Percentiles rank a stretch among this genome's conserved stretches.
phyloP scores from a whole-genome alignment of 2,329 filamentous ascomycete genomes.

The Penicillium palitans region DNA sequence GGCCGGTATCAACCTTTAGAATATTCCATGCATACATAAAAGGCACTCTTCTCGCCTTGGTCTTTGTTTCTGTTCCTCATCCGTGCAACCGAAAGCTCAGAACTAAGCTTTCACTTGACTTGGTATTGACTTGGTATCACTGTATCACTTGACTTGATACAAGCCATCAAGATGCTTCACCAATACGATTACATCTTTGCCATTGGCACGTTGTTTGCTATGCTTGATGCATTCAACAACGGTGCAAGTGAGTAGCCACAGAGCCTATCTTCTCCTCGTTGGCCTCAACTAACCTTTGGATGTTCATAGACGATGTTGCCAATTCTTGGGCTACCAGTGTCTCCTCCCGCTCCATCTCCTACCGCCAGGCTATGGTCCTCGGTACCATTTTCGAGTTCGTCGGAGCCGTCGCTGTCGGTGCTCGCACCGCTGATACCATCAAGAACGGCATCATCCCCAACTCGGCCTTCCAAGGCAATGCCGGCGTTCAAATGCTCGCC shows the following conservation, averaged over 20 bases:
- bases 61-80: not conserved
- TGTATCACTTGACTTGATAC: not conserved
- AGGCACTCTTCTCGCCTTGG: not conserved
- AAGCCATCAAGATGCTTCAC: conserved; percentile 55
- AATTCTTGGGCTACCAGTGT: conserved; percentile 81
- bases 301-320: conserved; percentile 66
- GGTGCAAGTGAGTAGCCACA: conserved; percentile 64
- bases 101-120: conserved; percentile 6
- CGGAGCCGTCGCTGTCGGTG: conserved; percentile 66
- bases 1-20: not conserved
- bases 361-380: conserved; percentile 43
- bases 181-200: conserved; percentile 71
- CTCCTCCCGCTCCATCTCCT: conserved; percentile 66
- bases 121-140: not conserved
- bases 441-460: conserved; percentile 73
- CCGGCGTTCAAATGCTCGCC: conserved; percentile 67
- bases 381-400: conserved; percentile 67
- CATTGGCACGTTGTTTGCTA: conserved; percentile 73
- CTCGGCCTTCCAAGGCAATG: conserved; percentile 58
- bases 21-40: conserved; percentile 11
- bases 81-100: not conserved
- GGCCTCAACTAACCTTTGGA: not conserved
- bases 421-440: conserved; percentile 72
- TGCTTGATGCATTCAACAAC: conserved; percentile 77
- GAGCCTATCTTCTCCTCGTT: not conserved